Conservation (phyloP, 805 yeast species). For the Debaryomyces hansenii region DNA sequence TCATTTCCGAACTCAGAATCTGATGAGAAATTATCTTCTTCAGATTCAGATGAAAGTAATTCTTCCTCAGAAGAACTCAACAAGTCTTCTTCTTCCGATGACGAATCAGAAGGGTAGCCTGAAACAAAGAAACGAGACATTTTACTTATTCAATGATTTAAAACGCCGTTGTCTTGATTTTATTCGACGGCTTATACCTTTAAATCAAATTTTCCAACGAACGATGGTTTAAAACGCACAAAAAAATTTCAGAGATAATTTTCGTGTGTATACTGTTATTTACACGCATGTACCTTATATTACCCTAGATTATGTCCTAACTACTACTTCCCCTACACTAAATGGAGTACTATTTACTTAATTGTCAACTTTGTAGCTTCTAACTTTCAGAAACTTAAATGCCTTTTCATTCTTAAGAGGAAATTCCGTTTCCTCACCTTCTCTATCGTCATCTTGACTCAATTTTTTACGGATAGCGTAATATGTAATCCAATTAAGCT, state of each 20-base stretch:
- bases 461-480: conserved; percentile 50
- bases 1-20: conserved; percentile 55
- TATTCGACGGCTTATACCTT: background rate
- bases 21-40: conserved; percentile 28
- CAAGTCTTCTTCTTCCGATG: conserved; percentile 52
- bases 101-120: conserved; percentile 57
- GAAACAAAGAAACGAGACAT: conserved; percentile 92
- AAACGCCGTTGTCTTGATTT: background rate
- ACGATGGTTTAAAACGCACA: conserved; percentile 18
- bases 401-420: conserved; percentile 72
- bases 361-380: conserved; percentile 25
- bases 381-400: conserved; percentile 72
- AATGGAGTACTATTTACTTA: background rate
- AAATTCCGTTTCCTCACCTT: conserved; percentile 48
- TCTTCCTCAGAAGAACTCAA: conserved; percentile 62
- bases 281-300: conserved; percentile 10
- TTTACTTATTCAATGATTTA: conserved; percentile 8
- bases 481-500: conserved; percentile 69
- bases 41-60: conserved; percentile 47
- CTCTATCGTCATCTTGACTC: conserved; percentile 46
- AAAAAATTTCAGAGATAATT: conserved; percentile 14
- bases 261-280: conserved; percentile 5
- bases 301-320: background rate
- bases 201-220: conserved; percentile 25
- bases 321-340: background rate